Conservation (phyloP, 2,329 filamentous ascomycete genomes). For the Aschersonia sp. region DNA sequence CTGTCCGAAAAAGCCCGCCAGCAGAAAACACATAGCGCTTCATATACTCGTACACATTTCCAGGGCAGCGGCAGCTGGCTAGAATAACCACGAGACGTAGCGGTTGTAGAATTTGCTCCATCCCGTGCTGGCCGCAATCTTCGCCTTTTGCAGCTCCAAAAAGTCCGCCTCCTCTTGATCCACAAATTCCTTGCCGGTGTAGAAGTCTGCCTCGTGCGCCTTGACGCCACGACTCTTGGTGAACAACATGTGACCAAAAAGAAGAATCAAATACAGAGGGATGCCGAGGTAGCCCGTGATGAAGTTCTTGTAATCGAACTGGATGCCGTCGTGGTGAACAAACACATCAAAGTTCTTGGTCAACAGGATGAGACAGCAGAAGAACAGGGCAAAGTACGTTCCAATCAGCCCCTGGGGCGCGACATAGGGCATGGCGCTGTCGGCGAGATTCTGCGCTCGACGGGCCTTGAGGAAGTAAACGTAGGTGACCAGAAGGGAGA, state of each 20-base stretch:
- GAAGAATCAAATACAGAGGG: constrained; percentile 54
- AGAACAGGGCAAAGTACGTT: constrained; percentile 50
- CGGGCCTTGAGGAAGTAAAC: constrained; percentile 51
- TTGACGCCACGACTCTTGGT: constrained; percentile 39
- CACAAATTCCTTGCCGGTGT: constrained; percentile 57
- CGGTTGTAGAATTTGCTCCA: constrained; percentile 20
- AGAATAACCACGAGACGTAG: constrained; percentile 23
- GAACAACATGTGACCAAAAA: constrained; percentile 51
- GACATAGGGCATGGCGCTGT: constrained; percentile 43
- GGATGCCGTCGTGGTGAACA: constrained; percentile 31
- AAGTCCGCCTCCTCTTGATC: constrained; percentile 61
- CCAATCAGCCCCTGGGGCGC: constrained; percentile 60
- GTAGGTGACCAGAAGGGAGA: constrained; percentile 53
- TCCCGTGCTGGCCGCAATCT: constrained; percentile 12
- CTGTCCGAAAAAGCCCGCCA: too few species aligned
- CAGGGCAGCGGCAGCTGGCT: constrained; percentile 1
- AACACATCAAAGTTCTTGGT: constrained; percentile 78
- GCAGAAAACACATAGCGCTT: background rate
- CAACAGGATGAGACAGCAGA: constrained; percentile 59
- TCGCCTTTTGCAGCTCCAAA: constrained; percentile 26
- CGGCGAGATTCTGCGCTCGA: constrained; percentile 40
- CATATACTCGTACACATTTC: background rate
- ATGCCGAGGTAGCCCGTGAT: constrained; percentile 67
- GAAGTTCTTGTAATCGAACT: constrained; percentile 62
- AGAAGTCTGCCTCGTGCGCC: constrained; percentile 51